Evolutionary conservation across 2,329 filamentous ascomycete genomes (phyloP).

Genomic region (Tolypocladium sp.): DNA sequence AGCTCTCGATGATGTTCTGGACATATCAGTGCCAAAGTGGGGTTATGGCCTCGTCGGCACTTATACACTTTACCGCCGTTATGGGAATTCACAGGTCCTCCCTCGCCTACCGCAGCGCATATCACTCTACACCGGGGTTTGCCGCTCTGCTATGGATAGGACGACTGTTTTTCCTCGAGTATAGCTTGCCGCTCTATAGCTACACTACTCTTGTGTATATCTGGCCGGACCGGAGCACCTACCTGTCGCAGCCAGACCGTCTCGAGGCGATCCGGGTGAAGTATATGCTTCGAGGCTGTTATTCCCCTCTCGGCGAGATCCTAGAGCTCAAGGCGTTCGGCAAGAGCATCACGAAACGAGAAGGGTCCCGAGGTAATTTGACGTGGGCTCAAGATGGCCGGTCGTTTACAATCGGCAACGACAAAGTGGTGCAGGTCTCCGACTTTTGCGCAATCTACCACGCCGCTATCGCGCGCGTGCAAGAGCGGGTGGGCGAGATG

Average conservation of each 20-base stretch:
- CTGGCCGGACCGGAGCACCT: neutral
- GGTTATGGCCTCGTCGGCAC: neutral
- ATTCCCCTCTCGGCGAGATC: neutral
- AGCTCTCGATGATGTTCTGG: neutral
- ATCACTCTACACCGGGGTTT: neutral
- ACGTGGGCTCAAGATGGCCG: neutral
- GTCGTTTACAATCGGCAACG: neutral
- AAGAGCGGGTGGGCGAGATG: neutral
- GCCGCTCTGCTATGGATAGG: neutral
- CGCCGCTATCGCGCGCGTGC: neutral
- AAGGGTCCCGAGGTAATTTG: neutral
- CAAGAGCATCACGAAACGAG: neutral
- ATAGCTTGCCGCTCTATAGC: neutral
- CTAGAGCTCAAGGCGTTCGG: neutral
- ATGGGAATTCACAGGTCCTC: neutral
- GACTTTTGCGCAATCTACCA: neutral
- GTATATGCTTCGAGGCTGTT: neutral
- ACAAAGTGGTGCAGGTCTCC: neutral
- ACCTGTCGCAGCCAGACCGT: neutral
- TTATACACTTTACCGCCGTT: neutral
- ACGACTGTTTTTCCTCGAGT: neutral
- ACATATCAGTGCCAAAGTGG: neutral
- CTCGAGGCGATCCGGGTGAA: neutral
- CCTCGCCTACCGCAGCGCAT: neutral
- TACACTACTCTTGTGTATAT: neutral